Evolutionary conservation across 1,284 basidiomycete species (phyloP), one percentile per base, ranked within the genome.

Genomic region (Porodaedalea pini): DNA sequence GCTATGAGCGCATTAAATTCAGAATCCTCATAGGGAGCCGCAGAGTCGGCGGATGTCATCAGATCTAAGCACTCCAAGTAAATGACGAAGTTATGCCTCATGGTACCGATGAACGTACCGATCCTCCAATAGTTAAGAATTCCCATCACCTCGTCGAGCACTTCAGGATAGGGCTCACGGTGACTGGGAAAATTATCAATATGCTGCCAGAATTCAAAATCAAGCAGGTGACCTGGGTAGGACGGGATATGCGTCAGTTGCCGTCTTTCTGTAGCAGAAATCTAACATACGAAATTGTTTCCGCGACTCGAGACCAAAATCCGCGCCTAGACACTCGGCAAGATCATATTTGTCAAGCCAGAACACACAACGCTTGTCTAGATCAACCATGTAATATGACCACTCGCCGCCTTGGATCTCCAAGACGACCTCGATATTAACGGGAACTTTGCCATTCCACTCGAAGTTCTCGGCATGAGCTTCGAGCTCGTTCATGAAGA

Each of bases 141-240:
- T 21, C 51, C 57, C 34, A 58, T 47, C 5, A 51, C 27, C 29
- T 58, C 52, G 8, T 49, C 36, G 11, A 58, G 27, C 2, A 19
- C 7, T 5, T 40, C 47, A 3, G 23, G 10, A 10, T 11, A 5
- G 8, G 54, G 19, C 41, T 48, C 15, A n/a, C 50, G 44, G 13
- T 54, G 44, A 29, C 37, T 23, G 17, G 57, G 57, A 23, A 58
- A 58, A 23, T 54, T 21, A n/a, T 54, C 51, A 17, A 54, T 25
- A 43, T 58, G 57, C 31, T 40, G 21, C 51, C 51, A 58, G 25
- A 48, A 58, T 43, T 58, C 57, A 17, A 40, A 48, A 29, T 41
- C 37, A 21, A 58, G 15, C 10, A 32, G 19, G 19, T 41, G 25
- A 47, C 36, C 57, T 58, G 32, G 13, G 7, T 7, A 27, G 6